Percentiles rank a stretch among this genome's conserved stretches.
Evolutionary conservation across 495 filamentous ascomycete genomes (phyloP).

Genomic region (Penicillium alfredii): DNA sequence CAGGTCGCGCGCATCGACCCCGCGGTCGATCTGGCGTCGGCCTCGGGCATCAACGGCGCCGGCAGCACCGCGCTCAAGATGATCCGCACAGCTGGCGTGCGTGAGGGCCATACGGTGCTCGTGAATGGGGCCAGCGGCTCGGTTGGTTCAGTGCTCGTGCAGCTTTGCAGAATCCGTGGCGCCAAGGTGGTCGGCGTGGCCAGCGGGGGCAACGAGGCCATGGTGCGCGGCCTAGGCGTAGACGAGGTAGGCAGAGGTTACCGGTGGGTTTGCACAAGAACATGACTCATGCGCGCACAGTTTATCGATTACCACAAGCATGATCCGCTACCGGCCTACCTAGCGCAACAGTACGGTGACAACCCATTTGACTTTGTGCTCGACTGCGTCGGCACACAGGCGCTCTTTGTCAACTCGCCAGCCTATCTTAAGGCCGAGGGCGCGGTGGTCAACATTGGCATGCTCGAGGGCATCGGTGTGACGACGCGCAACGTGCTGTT

Average conservation of each 20-base stretch:
- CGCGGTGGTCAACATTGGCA: slow-evolving; percentile 32
- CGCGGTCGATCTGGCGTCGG: slow-evolving; percentile 19
- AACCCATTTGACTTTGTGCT: slow-evolving; percentile 34
- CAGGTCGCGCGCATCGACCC: slow-evolving; percentile 8
- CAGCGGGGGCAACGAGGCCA: slow-evolving; percentile 20
- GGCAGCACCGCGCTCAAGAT: slow-evolving; percentile 23
- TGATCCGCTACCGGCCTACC: slow-evolving; percentile 15
- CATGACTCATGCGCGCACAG: slow-evolving; percentile 12
- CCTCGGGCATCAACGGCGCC: slow-evolving; percentile 16
- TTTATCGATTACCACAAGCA: slow-evolving; percentile 32
- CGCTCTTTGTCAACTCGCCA: slow-evolving; percentile 24
- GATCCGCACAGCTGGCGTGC: slow-evolving; percentile 18
- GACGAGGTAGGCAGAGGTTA: slow-evolving; percentile 14
- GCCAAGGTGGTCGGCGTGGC: slow-evolving; percentile 21
- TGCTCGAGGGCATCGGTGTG: slow-evolving; percentile 16
- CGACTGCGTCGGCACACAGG: slow-evolving; percentile 32
- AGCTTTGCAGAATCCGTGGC: slow-evolving; percentile 21
- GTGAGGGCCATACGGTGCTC: slow-evolving; percentile 18
- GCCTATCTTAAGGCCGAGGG: slow-evolving; percentile 32
- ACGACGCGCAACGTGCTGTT: slow-evolving; percentile 23
- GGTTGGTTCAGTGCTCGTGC: slow-evolving; percentile 16
- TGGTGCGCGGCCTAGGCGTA: slow-evolving; percentile 19
- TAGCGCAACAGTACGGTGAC: slow-evolving; percentile 21
- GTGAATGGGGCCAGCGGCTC: slow-evolving; percentile 26
- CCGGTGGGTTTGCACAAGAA: background rate